Conservation (phyloP, 306 rosid genomes). For the Datisca glomerata region DNA sequence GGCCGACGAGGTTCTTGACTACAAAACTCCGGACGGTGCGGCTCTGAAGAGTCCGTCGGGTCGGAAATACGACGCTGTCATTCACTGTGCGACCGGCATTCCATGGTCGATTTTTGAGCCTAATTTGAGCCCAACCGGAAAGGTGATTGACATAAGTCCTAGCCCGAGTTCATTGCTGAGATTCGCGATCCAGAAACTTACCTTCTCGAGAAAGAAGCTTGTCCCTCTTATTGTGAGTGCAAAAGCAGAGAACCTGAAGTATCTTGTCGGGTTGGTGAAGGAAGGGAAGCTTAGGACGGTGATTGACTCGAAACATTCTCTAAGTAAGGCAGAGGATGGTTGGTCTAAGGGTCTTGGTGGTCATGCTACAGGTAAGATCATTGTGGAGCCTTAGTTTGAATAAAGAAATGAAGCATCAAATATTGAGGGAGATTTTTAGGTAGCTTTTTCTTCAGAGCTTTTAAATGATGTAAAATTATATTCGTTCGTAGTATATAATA, state of each 20-base stretch:
- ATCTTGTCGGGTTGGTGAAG: conserved; percentile 52
- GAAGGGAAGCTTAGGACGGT: conserved; percentile 61
- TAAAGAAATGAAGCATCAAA: too few species aligned
- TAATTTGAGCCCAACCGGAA: conserved; percentile 45
- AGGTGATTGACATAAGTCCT: conserved; percentile 53
- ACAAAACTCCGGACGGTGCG: conserved; percentile 60
- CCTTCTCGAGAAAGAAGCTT: conserved; percentile 54
- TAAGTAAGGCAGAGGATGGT: conserved; percentile 49
- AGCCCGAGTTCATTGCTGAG: conserved; percentile 18
- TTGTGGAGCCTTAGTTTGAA: conserved; percentile 40
- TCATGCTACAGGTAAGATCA: conserved; percentile 82
- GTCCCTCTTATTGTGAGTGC: conserved; percentile 39
- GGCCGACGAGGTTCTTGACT: conserved; percentile 73
- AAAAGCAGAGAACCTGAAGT: conserved; percentile 34
- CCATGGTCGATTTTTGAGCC: conserved; percentile 74
- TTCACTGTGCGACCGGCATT: conserved; percentile 42
- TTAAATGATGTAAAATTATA: too few species aligned
- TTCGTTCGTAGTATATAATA: too few species aligned
- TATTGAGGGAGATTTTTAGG: too few species aligned
- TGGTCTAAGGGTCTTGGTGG: conserved; percentile 71
- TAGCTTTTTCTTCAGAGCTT: too few species aligned
- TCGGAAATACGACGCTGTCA: conserved; percentile 47
- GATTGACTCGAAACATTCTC: conserved; percentile 47
- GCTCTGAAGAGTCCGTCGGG: conserved; percentile 63
- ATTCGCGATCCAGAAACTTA: conserved; percentile 38